These are phyloP conservation scores for Fonsecaea nubica DNA, from an alignment of 2,329 filamentous ascomycete species.

Conservation along the genomic window DNA sequence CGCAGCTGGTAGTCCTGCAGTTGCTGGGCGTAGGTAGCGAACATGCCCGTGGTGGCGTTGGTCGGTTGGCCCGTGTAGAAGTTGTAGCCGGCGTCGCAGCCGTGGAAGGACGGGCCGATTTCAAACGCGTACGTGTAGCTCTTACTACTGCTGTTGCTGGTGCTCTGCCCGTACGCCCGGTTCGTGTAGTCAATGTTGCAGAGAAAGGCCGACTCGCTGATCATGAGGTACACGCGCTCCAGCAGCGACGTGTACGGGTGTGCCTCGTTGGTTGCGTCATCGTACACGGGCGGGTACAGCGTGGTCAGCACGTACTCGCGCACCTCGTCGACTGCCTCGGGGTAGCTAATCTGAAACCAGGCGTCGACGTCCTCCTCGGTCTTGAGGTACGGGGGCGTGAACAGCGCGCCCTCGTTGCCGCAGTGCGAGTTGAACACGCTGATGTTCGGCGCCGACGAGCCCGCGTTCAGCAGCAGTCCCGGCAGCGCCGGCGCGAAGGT, in stretches of 20 bases:
- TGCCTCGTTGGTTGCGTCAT: slow-evolving; percentile 44
- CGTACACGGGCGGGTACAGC: slow-evolving; percentile 60
- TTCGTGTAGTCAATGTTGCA: slow-evolving; percentile 64
- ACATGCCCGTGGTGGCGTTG: slow-evolving; percentile 46
- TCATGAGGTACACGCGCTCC: slow-evolving; percentile 49
- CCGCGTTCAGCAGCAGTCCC: slow-evolving; percentile 50
- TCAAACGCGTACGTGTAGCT: slow-evolving; percentile 59
- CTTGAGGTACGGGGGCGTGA: slow-evolving; percentile 47
- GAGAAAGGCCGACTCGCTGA: slow-evolving; percentile 54
- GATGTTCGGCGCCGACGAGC: slow-evolving; percentile 54
- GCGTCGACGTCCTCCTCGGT: slow-evolving; percentile 39
- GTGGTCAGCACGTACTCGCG: slow-evolving; percentile 54
- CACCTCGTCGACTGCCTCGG: slow-evolving; percentile 39
- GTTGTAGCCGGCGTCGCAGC: slow-evolving; percentile 59
- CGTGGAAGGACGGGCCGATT: slow-evolving; percentile 62
- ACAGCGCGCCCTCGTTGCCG: slow-evolving; percentile 49
- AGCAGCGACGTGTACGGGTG: slow-evolving; percentile 56
- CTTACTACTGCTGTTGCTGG: too few relatives aligned
- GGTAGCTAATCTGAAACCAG: slow-evolving; percentile 39
- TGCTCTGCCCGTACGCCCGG: slow-evolving; percentile 58
- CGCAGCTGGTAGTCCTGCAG: slow-evolving; percentile 50
- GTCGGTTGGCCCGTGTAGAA: slow-evolving; percentile 54
- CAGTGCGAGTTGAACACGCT: slow-evolving; percentile 56
- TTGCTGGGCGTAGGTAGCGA: slow-evolving; percentile 44
- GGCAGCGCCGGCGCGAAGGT: slow-evolving; percentile 56